Base-by-base conservation (phyloP, 2,329 filamentous ascomycete species). In the Pseudofabraea citricarpa region DNA sequence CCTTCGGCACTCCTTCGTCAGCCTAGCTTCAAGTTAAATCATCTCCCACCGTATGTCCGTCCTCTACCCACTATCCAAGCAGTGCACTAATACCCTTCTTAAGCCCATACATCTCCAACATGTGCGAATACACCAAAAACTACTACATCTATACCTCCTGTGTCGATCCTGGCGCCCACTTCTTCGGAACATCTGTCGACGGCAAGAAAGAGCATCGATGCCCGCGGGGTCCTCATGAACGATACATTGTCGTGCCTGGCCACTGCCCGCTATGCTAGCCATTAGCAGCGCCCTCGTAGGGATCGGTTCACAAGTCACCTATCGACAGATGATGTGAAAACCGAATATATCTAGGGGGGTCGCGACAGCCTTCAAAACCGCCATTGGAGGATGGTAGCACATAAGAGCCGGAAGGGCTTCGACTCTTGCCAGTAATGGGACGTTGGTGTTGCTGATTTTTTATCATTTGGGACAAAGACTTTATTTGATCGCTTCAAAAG, bases 101-200 rank as follows among this genome's bases (percentile, higher is more conserved):
- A 29, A 22, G 6, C 20, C 18, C n/a, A 15, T 40, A 18, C 27
- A n/a, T 44, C 35, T 18, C 21, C 49, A 65, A 53, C 22, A 75
- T 75, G 72, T 75, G 72, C 66, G 67, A 74, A 57, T 86, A 83
- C 58, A 84, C 80, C 57, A 85, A 84, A 57, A 87, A 87, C 64
- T 88, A 83, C 63, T 87, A 87, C 65, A 82, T 89, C 63, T 88
- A 87, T 67, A 81, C 81, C 45, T 73, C 77, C 33, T 89, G 85
- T 58, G 64, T 74, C 44, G 81, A 87, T 57, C 84, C 83, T 0
- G 79, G 78, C 31, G 72, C 76, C 13, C 85, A 89, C 62, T 87
- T 87, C 64, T 83, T 85, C 62, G 73, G 77, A 51, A 87, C 81
- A 2, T 79, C 79, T 1, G 70, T 83, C 41, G 85, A 89, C 55